These are phyloP conservation scores for Candida adriatica DNA, from an alignment of 805 yeast genomes.

Conservation along the genomic window DNA sequence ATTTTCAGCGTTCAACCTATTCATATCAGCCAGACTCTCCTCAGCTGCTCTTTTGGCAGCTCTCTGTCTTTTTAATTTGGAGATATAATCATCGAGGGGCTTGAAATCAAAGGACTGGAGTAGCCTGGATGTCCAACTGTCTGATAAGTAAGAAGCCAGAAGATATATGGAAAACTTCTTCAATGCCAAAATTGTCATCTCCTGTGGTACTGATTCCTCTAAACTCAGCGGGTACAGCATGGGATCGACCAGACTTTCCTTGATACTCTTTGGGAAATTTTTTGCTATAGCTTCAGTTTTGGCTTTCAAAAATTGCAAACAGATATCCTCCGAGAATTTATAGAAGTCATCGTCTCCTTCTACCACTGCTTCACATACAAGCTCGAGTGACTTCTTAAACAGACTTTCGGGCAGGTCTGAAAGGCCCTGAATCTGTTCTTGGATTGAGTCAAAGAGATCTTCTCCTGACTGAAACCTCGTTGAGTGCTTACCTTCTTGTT, in stretches of 20 bases:
- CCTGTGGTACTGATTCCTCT: constrained; percentile 27
- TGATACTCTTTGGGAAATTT: constrained; percentile 33
- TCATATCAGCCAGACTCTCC: constrained; percentile 26
- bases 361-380: constrained; percentile 33
- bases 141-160: constrained; percentile 37
- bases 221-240: constrained; percentile 23
- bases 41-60: constrained; percentile 25
- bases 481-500: constrained; percentile 24
- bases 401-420: constrained; percentile 12
- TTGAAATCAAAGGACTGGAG: constrained; percentile 27
- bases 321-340: constrained; percentile 35
- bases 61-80: constrained; percentile 13
- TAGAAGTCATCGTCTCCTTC: constrained; percentile 40
- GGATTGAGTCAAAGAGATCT: constrained; percentile 35
- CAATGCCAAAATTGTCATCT: constrained; percentile 30
- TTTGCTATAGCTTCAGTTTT: constrained; percentile 31
- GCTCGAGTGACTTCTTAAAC: constrained; percentile 17
- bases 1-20: constrained; percentile 14
- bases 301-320: constrained; percentile 30
- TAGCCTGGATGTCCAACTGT: constrained; percentile 16
- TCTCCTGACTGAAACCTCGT: constrained; percentile 31
- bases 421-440: constrained; percentile 11
- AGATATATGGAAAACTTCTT: constrained; percentile 39
- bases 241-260: constrained; percentile 20
- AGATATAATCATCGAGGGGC: constrained; percentile 24